phyloP scores from a whole-genome alignment of 257 asterid genomes.

The Solanum chmielewskii region DNA sequence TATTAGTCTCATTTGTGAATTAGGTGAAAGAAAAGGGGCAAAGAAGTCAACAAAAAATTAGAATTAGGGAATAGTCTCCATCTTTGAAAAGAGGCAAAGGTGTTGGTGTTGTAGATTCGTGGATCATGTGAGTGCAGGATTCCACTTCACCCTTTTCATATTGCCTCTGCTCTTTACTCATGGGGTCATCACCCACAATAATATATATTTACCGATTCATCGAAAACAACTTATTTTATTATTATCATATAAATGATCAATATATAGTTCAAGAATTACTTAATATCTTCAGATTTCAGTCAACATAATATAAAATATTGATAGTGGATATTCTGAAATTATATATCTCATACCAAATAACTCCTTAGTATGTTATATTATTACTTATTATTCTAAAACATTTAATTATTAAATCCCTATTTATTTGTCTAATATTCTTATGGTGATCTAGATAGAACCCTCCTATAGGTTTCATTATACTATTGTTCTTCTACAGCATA shows the following conservation, averaged over 20 bases:
- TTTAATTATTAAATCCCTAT: not conserved
- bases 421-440: not conserved
- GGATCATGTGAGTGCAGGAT: not conserved
- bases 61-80: not conserved
- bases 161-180: not conserved
- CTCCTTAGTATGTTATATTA: not conserved
- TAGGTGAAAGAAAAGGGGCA: not conserved
- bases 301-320: no score
- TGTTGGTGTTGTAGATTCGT: not conserved
- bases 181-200: not conserved
- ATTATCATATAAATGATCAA: no score
- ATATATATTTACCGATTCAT: no score
- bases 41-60: not conserved
- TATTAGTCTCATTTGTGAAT: not conserved
- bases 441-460: not conserved
- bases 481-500: not conserved
- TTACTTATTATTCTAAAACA: not conserved
- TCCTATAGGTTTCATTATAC: not conserved
- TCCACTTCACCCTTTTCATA: not conserved
- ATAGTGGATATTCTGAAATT: no score
- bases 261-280: no score
- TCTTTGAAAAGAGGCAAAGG: not conserved
- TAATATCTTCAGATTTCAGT: no score
- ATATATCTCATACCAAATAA: no score
- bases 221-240: no score